These are phyloP conservation scores for Phaffomyces antillensis DNA, from an alignment of 805 yeast species.

Conservation along the genomic window DNA sequence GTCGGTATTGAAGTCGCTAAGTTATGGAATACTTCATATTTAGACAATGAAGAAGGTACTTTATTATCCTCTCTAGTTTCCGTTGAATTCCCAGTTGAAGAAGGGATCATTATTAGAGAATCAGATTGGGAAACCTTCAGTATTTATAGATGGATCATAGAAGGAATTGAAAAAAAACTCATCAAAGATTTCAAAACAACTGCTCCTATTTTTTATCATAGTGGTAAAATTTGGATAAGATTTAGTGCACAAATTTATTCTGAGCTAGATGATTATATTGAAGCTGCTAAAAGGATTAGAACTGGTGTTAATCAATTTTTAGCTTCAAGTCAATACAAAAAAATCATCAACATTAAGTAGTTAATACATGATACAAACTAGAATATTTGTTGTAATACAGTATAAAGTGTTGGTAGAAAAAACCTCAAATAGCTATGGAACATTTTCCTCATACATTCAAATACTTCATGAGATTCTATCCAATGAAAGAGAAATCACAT, in stretches of 20 bases:
- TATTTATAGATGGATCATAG: conserved; percentile 13
- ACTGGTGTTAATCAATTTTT: conserved; percentile 24
- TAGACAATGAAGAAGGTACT: conserved; percentile 31
- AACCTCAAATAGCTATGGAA: too few relatives aligned
- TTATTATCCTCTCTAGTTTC: conserved; percentile 38
- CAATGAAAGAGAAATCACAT: too few relatives aligned
- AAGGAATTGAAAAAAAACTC: conserved; percentile 18
- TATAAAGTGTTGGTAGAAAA: too few relatives aligned
- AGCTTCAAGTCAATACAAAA: too few relatives aligned
- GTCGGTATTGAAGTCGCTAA: conserved; percentile 35
- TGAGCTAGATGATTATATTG: conserved; percentile 45
- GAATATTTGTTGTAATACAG: too few relatives aligned
- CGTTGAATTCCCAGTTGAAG: conserved; percentile 30
- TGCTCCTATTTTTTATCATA: conserved; percentile 39
- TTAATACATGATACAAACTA: too few relatives aligned
- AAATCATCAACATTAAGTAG: too few relatives aligned
- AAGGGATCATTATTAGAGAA: conserved; percentile 13
- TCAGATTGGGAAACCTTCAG: conserved; percentile 13
- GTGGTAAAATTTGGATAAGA: conserved; percentile 37
- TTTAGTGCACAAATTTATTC: conserved; percentile 57
- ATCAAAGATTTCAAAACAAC: conserved; percentile 34
- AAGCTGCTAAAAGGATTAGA: conserved; percentile 36
- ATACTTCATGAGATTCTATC: too few relatives aligned
- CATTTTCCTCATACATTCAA: too few relatives aligned
- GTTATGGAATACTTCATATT: conserved; percentile 32